These are phyloP conservation scores for Globisporangium orthogonon DNA, from an alignment of 352 stramenopile species.

Conservation along the genomic window DNA sequence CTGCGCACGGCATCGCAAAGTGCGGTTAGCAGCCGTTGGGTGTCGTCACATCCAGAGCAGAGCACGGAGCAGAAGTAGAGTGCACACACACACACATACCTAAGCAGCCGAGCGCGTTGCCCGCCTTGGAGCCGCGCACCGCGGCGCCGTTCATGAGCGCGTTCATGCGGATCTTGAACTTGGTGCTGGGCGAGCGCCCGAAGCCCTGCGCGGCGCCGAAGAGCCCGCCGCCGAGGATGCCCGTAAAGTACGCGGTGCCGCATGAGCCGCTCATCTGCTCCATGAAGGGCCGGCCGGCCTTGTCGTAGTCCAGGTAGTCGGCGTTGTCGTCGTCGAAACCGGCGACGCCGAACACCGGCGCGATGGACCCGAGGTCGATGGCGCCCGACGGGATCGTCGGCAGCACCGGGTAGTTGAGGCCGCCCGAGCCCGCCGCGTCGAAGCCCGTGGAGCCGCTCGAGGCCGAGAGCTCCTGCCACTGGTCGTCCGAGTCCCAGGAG, in stretches of 20 bases:
- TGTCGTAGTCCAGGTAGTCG: constrained; percentile 86
- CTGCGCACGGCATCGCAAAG: constrained; percentile 16
- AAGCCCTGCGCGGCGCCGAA: constrained; percentile 69
- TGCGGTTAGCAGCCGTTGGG: no score
- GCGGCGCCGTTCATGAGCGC: constrained; percentile 82
- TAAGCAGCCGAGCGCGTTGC: constrained; percentile 77
- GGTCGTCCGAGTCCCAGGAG: constrained; percentile 70
- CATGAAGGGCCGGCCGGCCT: constrained; percentile 76
- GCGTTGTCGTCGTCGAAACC: constrained; percentile 67
- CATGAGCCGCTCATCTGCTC: constrained; percentile 78
- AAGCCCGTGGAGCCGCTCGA: constrained; percentile 23
- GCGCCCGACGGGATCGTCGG: constrained; percentile 65
- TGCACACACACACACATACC: constrained; percentile 21
- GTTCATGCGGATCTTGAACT: constrained; percentile 89
- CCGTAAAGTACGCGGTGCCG: constrained; percentile 78
- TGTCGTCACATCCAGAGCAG: no score
- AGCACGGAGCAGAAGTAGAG: no score
- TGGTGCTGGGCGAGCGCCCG: constrained; percentile 63
- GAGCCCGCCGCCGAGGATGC: constrained; percentile 71
- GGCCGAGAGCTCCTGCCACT: constrained; percentile 63
- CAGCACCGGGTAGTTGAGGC: constrained; percentile 66
- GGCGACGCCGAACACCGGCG: constrained; percentile 81
- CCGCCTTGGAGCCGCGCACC: constrained; percentile 74
- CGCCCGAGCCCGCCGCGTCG: constrained; percentile 33
- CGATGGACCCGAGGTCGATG: constrained; percentile 79